Conservation (phyloP, 2,329 filamentous ascomycete species). For the Alternaria consortialis region DNA sequence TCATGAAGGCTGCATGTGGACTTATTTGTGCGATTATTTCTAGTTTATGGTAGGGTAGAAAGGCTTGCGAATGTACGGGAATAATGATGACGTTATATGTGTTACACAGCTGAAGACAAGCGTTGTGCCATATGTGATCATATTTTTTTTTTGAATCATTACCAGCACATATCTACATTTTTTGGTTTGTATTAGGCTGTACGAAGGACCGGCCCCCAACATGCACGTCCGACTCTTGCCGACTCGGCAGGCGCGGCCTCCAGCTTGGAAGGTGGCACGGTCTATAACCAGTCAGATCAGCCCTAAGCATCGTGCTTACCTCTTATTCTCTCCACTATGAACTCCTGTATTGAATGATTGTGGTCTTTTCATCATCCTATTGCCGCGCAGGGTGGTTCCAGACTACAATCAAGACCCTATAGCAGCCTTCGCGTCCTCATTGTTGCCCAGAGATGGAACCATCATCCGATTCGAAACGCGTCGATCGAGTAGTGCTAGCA, state of each 20-base stretch:
- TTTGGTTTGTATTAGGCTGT: background rate
- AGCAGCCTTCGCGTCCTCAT: background rate
- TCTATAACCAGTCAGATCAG: background rate
- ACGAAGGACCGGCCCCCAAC: slow-evolving; percentile 3
- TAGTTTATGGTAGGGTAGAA: slow-evolving; percentile 16
- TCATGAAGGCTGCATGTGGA: slow-evolving; percentile 8
- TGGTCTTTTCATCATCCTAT: background rate
- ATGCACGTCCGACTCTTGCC: slow-evolving; percentile 3
- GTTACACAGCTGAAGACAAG: background rate
- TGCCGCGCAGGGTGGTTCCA: background rate
- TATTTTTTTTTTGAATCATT: background rate
- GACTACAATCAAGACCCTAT: background rate
- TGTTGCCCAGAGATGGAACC: slow-evolving; percentile 29
- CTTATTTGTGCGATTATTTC: slow-evolving; percentile 17
- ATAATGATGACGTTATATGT: slow-evolving; percentile 6
- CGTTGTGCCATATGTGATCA: background rate
- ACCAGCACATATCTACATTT: background rate
- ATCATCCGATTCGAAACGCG: slow-evolving; percentile 26
- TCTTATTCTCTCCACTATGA: background rate
- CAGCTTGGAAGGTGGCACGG: background rate
- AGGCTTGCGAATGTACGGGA: background rate
- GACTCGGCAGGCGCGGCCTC: background rate
- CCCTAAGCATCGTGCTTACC: background rate
- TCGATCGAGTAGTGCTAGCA: slow-evolving; percentile 43
- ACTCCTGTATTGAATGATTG: background rate